A percentile compares a stretch with the other conserved stretches of the same genome.
Evolutionary conservation across 2,329 filamentous ascomycete species (phyloP).

Genomic region (Fusarium protoensiforme): DNA sequence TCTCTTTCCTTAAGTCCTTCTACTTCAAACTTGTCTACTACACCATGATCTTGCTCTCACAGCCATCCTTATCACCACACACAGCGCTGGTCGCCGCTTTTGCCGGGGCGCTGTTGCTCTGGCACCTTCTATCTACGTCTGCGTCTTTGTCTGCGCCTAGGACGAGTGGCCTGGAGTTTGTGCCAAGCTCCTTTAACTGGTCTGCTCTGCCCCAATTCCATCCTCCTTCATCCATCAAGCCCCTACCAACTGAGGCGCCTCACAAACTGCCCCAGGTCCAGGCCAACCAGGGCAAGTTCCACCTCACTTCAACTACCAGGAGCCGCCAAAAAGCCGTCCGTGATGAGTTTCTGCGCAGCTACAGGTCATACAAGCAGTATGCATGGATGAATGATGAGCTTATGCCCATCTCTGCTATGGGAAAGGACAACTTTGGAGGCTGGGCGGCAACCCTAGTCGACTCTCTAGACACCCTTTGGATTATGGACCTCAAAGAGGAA

Average conservation of each 20-base stretch:
- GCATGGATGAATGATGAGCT: slow-evolving; percentile 68
- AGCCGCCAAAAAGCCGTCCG: slow-evolving; percentile 53
- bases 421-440: slow-evolving; percentile 62
- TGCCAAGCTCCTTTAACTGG: slow-evolving; percentile 48
- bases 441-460: slow-evolving; percentile 72
- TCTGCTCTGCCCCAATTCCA: slow-evolving; percentile 39
- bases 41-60: slow-evolving; percentile 6
- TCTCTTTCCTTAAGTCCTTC: not conserved
- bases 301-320: slow-evolving; percentile 29
- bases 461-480: slow-evolving; percentile 70
- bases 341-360: slow-evolving; percentile 55
- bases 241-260: slow-evolving; percentile 43
- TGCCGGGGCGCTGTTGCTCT: not conserved
- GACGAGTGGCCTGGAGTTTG: slow-evolving; percentile 15
- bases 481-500: slow-evolving; percentile 69
- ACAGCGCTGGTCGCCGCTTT: slow-evolving; percentile 1
- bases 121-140: not conserved
- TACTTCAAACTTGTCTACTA: not conserved
- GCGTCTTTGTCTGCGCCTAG: not conserved
- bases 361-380: slow-evolving; percentile 62
- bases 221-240: slow-evolving; percentile 47
- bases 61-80: not conserved
- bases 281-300: slow-evolving; percentile 38
- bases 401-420: slow-evolving; percentile 57
- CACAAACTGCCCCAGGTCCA: slow-evolving; percentile 46